phyloP scores from a whole-genome alignment of 1,284 basidiomycete species.

The Inonotus hispidus region DNA sequence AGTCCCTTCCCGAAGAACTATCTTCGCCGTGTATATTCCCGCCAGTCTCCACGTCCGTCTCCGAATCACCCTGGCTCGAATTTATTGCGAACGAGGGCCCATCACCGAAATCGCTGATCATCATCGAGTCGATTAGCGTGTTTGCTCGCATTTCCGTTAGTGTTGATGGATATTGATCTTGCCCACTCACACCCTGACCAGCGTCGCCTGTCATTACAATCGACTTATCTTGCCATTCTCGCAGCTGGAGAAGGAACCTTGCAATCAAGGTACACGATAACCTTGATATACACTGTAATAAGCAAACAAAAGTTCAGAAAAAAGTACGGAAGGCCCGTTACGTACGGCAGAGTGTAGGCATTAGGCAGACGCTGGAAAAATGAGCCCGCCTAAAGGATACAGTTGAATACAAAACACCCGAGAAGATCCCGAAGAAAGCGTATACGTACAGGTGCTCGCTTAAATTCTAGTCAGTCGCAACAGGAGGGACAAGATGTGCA shows the following conservation, averaged over 20 bases:
- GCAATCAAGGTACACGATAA: background rate
- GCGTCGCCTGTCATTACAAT: background rate
- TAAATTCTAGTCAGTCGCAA: background rate
- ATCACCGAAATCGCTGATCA: no score
- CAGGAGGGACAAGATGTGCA: background rate
- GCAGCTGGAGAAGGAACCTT: slow-evolving; percentile 1
- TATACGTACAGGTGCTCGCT: background rate
- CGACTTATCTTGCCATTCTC: background rate
- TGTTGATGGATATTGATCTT: no score
- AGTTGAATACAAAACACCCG: background rate
- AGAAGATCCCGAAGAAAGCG: background rate
- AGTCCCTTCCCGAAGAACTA: no score
- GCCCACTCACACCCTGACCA: background rate
- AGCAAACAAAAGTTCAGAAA: background rate
- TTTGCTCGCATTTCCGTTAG: no score
- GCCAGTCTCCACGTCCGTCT: no score
- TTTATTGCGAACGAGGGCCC: no score
- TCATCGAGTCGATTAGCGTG: no score
- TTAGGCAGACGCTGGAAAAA: slow-evolving; percentile 6
- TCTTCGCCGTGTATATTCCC: no score
- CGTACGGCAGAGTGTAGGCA: slow-evolving; percentile 1
- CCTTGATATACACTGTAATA: background rate
- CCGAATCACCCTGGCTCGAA: no score
- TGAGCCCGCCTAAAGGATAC: background rate
- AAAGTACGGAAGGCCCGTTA: background rate